Evolutionary conservation across 2,329 filamentous ascomycete genomes (phyloP), one percentile per base, ranked within the genome.

Genomic region (Knoxdaviesia capensis): DNA sequence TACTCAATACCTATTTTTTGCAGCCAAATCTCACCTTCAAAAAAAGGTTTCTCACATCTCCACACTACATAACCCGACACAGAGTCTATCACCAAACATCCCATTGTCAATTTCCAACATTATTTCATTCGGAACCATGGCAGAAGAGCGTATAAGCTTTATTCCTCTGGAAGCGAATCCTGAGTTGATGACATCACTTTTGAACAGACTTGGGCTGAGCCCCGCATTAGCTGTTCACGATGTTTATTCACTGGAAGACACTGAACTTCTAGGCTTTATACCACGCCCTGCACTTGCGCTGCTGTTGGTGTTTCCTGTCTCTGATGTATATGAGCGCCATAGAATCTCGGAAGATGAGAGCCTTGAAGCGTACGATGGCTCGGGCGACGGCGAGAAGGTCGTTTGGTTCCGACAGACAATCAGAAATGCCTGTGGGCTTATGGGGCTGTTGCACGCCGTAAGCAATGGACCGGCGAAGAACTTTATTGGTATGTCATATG

Each of bases 321-420:
- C 74, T 42, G 65, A 75, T 40, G 69, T 72, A 36, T 94, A 94
- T 68, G 81, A 94, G 61, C 71, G 68, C 46, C 75, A 79, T 54
- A 80, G 87, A 32, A 58, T 71, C 44, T 65, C 73, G 37, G 87
- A 94, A 63, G 87, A 94, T 60, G 63, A 64, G 41, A 56, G 68
- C 28, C 63, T 64, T 36, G 49, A 62, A 2, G 71, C 76, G 35
- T 94, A 94, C 62, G 55, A 57, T 0, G 80, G 79, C 37, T 67
- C 65, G 11, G 86, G 86, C 1, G 60, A 69, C 1, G 54, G 53
- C 0, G 84, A 94, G 54, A 78, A 83, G 5, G 83, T 94, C 0
- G 54, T 93, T 6, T 98, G 88, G 90, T 96, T 87, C 68, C 81
- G 75, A 51, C 88, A 96, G 63, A 96, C 87, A 0, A 94, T 96